Evolutionary conservation across 345 rosid species (phyloP), one percentile per base, ranked within the genome.

Genomic region (Bretschneidera sinensis): DNA sequence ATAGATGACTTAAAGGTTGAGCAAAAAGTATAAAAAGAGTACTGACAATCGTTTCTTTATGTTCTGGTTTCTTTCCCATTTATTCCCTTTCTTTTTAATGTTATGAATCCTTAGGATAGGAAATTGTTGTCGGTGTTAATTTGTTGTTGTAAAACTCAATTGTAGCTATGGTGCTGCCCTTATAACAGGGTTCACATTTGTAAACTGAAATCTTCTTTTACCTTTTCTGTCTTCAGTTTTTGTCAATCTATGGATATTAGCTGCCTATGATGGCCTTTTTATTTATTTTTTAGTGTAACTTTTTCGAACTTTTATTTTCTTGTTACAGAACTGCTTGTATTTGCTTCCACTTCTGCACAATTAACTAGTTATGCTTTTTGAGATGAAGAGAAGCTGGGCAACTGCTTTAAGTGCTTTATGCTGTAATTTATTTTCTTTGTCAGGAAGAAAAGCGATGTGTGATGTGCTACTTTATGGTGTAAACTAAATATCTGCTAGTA

Each of bases 111-210:
- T 43, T 25, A 60, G 62, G 50, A 49, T 63, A 52, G 63, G 19
- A 28, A 69, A 62, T 57, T 62, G 59, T 43, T 34, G 51, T 51
- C 25, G 54, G 14, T 65, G 50, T 51, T 15, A 20, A 31, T 15
- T 9, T 33, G 48, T 14, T 54, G 34, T 8, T 28, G 33, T 28
- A 8, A 28, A 21, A 21, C 14, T 17, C 4, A 22, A 13, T 52
- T 52, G 17, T 17, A 21, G n/a, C 50, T 24, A 9, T 43, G 45
- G 34, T 43, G 43, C 43, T 16, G 5, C 45, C 53, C 17, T 6
- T 19, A 24, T 8, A 22, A 24, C 47, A 16, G 60, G 54, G 54
- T 20, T 20, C 20, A 22, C 3, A 21, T 15, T 25, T 0, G 60
- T 55, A 64, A 47, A 28, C 48, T 51, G 54, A 9, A 28, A 47